Evolutionary conservation across 371 early-diverging fungal genomes (phyloP).

Genomic region (Mucor lusitanicus): DNA sequence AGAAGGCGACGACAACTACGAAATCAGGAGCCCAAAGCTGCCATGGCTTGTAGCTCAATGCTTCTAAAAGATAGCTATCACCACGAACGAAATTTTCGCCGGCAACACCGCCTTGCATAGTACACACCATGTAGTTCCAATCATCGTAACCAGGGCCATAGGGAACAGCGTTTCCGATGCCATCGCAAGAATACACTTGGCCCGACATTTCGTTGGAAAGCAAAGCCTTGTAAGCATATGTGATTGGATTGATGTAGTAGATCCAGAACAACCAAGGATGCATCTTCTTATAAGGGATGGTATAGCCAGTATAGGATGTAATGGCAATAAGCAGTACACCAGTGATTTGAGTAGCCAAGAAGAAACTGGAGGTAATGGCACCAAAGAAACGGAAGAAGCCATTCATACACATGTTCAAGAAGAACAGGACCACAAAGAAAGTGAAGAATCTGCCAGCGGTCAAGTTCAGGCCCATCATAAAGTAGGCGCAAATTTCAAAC

Average conservation of each 20-base stretch:
- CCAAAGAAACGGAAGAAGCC: constrained; percentile 49
- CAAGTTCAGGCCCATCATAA: constrained; percentile 59
- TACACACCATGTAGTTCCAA: constrained; percentile 66
- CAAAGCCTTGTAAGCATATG: constrained; percentile 72
- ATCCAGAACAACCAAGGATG: constrained; percentile 76
- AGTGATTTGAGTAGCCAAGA: constrained; percentile 57
- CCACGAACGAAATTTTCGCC: constrained; percentile 60
- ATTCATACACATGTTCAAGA: constrained; percentile 57
- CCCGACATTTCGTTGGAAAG: constrained; percentile 74
- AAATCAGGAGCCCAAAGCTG: constrained; percentile 46
- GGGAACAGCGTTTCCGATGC: constrained; percentile 50
- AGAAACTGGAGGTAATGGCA: constrained; percentile 53
- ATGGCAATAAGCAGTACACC: constrained; percentile 59
- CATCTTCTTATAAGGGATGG: constrained; percentile 66
- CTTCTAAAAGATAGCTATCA: constrained; percentile 61
- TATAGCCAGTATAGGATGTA: constrained; percentile 66
- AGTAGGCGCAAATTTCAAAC: constrained; percentile 62
- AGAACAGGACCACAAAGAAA: constrained; percentile 49
- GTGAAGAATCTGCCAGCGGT: constrained; percentile 55
- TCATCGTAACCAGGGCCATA: constrained; percentile 56
- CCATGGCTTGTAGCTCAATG: constrained; percentile 41
- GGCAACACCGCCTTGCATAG: constrained; percentile 56
- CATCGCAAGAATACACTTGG: constrained; percentile 54
- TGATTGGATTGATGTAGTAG: constrained; percentile 73
- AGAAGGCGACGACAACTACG: constrained; percentile 36